These are phyloP conservation scores for Lolium perenne DNA, from an alignment of 176 grass and related monocot species.

Conservation along the genomic window DNA sequence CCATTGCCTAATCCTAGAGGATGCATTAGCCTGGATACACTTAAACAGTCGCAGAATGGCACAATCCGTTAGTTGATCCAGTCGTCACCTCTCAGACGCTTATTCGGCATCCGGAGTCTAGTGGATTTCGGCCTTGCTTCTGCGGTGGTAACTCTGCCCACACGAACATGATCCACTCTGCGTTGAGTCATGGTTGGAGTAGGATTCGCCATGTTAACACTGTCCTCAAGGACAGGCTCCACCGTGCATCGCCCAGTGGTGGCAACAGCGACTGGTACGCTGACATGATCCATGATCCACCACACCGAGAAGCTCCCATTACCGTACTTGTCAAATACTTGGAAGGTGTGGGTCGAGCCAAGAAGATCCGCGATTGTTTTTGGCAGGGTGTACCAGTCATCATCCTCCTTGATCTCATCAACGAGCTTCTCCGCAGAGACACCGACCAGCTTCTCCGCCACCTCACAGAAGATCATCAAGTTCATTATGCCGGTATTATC, in stretches of 20 bases:
- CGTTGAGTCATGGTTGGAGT: background rate
- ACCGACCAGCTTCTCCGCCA: background rate
- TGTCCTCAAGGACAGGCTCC: background rate
- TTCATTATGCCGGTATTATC: background rate
- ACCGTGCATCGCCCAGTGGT: background rate
- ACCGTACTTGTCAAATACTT: conserved; percentile 13
- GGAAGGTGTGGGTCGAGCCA: conserved; percentile 22
- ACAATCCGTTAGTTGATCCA: background rate
- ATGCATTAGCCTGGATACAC: background rate
- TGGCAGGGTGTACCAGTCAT: background rate
- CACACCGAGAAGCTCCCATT: background rate
- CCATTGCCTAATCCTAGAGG: background rate
- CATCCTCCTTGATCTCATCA: background rate
- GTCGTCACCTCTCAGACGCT: conserved; percentile 1
- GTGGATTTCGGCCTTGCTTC: background rate
- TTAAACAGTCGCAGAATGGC: background rate
- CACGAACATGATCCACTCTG: background rate
- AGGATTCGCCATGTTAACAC: background rate
- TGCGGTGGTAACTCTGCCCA: background rate
- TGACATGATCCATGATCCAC: conserved; percentile 1
- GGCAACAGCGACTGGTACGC: background rate
- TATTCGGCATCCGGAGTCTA: background rate
- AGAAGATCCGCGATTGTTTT: background rate
- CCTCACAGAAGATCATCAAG: conserved; percentile 8
- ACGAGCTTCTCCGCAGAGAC: background rate